Conservation (phyloP, 2,329 filamentous ascomycete genomes). For the Colletotrichum musae region DNA sequence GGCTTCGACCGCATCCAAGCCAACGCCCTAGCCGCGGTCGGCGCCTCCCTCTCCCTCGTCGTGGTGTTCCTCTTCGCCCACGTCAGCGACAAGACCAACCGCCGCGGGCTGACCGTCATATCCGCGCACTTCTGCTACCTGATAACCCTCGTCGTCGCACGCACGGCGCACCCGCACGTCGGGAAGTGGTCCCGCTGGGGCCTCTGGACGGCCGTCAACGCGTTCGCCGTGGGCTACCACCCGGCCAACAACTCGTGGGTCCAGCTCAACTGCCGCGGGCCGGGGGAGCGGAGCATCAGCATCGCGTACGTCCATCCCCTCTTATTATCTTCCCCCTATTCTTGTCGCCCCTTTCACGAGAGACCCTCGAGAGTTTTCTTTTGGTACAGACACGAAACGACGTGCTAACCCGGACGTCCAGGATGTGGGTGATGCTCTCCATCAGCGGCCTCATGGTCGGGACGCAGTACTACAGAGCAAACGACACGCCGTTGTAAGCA, state of each 20-base stretch:
- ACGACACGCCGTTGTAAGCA: conserved; percentile 57
- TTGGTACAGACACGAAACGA: too few relatives aligned
- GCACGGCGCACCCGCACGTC: conserved; percentile 57
- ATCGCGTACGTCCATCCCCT: conserved; percentile 56
- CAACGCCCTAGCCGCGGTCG: conserved; percentile 62
- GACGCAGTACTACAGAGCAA: conserved; percentile 62
- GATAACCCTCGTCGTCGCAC: conserved; percentile 56
- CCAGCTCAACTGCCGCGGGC: conserved; percentile 63
- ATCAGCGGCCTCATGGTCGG: conserved; percentile 66
- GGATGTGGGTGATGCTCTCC: conserved; percentile 64
- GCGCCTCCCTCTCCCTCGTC: conserved; percentile 59
- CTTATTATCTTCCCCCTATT: background rate
- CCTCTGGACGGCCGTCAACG: conserved; percentile 66
- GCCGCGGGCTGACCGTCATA: conserved; percentile 60
- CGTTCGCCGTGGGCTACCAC: conserved; percentile 67
- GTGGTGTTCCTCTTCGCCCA: conserved; percentile 64
- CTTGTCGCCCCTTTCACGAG: too few relatives aligned
- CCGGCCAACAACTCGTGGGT: conserved; percentile 68
- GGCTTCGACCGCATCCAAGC: conserved; percentile 62
- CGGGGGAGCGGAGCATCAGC: conserved; percentile 62
- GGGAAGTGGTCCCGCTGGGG: conserved; percentile 64
- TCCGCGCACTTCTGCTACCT: conserved; percentile 61
- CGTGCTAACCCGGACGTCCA: conserved; percentile 14
- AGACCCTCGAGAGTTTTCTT: too few relatives aligned
- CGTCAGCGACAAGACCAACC: conserved; percentile 61